Base-by-base conservation (phyloP, 768 basidiomycete genomes). In the Suillus bovinus region DNA sequence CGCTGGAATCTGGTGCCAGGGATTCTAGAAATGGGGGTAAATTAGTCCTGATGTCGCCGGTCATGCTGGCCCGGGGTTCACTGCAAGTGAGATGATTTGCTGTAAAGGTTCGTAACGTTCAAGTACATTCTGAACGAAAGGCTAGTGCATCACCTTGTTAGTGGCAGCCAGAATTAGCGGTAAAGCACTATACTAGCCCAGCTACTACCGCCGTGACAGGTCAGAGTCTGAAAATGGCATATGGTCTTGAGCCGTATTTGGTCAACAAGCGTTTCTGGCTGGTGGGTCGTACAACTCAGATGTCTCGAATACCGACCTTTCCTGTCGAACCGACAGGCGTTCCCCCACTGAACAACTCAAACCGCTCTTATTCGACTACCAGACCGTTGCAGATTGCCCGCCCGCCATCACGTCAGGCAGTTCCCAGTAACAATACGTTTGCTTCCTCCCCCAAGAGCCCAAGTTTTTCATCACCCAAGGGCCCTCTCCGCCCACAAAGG, bases 351-450 rank as follows among this genome's bases (percentile, higher is more conserved):
- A 74, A 78, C 7, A 78, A 77, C 66, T 76, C 77, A 63, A 76
- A 75, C 65, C 74, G 76, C 31, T 76, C 77, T 66, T 68, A 72
- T 38, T 75, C 80, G 11, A 66, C 73, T 17, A 85, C 81, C 20
- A 74, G 83, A 60, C 89, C 88, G 10, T 77, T 89, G 17, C 86
- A 89, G 68, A 85, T 89, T 68, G 78, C 79, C 60, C 82, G 87
- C 49, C 78, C 82, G 16, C 77, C 82, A 29, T 81, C 84, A 56
- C 78, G 81, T 63, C 83, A 86, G 31, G 80, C 79, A 47, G 85
- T 84, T 38, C 84, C 84, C 60, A 79, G 75, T 68, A 84, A 79
- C 71, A 66, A 71, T 63, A 66, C 78, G 39, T 69, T 74, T 49
- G 47, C 70, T 39, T 72, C 81, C 20, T 64, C 78, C 29, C 80